phyloP scores from a whole-genome alignment of 345 rosid species.

The Lepidium didymum region DNA sequence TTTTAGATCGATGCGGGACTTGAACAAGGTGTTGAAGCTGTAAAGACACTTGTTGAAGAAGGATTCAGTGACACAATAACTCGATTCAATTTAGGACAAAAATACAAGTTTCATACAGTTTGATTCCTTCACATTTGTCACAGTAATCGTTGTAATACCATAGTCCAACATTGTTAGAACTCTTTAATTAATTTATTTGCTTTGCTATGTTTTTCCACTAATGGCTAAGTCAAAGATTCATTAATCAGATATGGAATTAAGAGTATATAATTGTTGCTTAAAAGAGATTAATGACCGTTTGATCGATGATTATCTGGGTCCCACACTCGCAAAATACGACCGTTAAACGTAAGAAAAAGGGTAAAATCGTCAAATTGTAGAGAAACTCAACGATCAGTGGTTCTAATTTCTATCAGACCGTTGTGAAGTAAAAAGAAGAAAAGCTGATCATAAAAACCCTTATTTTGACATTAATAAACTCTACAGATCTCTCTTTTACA shows the following conservation, averaged over 20 bases:
- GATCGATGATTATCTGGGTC: constrained; percentile 1
- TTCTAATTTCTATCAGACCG: constrained; percentile 14
- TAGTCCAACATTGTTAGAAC: neutral
- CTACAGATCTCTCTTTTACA: neutral
- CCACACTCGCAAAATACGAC: constrained; percentile 19
- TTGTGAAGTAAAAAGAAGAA: neutral
- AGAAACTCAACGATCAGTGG: neutral
- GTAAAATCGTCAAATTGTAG: neutral
- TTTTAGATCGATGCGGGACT: constrained; percentile 57
- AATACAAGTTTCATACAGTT: constrained; percentile 68
- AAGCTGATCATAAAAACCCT: neutral
- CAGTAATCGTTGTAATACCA: neutral
- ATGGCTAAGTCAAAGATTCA: too few relatives aligned
- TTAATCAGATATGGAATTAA: too few relatives aligned
- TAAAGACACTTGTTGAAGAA: constrained; percentile 40
- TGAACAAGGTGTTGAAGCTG: constrained; percentile 66
- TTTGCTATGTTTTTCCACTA: too few relatives aligned
- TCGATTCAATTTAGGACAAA: constrained; percentile 66
- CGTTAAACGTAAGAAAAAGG: constrained; percentile 6
- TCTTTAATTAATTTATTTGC: too few relatives aligned
- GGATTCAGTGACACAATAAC: constrained; percentile 51
- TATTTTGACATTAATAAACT: neutral
- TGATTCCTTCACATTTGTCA: neutral
- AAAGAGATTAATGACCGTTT: constrained; percentile 16
- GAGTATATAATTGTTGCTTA: neutral